Evolutionary conservation across 2,329 filamentous ascomycete species (phyloP).

Genomic region (Colletotrichum cuscutae): DNA sequence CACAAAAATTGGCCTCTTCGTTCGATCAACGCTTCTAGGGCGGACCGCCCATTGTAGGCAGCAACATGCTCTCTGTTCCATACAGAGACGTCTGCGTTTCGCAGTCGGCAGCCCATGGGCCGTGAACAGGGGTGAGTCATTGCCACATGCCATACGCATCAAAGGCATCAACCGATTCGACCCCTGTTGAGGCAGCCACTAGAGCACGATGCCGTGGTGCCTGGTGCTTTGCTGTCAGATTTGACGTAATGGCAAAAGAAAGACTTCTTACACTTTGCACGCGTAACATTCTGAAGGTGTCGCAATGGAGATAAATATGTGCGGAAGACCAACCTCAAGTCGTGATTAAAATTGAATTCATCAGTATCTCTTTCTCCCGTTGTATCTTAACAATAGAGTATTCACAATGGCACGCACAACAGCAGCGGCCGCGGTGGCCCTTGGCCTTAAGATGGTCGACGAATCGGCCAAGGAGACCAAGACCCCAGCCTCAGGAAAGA

Average conservation of each 20-base stretch:
- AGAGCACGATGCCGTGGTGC: not conserved
- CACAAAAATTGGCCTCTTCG: not conserved
- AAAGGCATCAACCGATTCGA: not conserved
- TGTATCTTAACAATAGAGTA: not conserved
- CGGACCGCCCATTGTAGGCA: slow-evolving; percentile 10
- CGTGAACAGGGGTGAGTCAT: slow-evolving; percentile 25
- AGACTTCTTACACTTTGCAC: not conserved
- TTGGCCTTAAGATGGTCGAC: slow-evolving; percentile 10
- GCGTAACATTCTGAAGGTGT: too few species aligned
- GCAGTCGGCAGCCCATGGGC: not conserved
- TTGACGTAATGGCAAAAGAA: not conserved
- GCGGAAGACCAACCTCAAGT: not conserved
- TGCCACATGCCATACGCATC: not conserved
- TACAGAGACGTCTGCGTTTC: not conserved
- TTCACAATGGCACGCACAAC: slow-evolving; percentile 24
- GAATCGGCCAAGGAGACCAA: not conserved
- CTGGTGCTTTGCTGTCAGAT: not conserved
- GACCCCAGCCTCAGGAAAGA: not conserved
- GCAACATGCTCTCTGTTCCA: not conserved
- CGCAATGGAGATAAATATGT: slow-evolving; percentile 2
- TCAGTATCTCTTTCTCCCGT: not conserved
- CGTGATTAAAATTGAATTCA: not conserved
- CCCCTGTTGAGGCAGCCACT: slow-evolving; percentile 6
- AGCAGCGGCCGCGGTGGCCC: slow-evolving; percentile 3
- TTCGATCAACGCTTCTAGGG: not conserved